Percentiles rank a stretch among this genome's conserved stretches.
phyloP scores from a whole-genome alignment of 306 rosid genomes.

The Hippophae rhamnoides region DNA sequence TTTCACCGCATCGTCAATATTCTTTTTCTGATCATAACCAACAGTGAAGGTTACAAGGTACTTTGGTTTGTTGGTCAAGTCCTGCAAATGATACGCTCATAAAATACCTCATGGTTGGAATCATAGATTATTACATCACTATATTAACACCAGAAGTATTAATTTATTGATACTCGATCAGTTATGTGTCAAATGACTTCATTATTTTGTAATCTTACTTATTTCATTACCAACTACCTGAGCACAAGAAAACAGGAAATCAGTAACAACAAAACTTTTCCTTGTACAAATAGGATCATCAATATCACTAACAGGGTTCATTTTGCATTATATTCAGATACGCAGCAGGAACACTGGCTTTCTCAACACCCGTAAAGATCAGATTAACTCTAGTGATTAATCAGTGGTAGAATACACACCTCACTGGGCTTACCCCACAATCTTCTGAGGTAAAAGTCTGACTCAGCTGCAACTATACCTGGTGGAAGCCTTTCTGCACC shows the following conservation, averaged over 20 bases:
- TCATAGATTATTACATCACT: slow-evolving; percentile 1
- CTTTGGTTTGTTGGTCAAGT: slow-evolving; percentile 62
- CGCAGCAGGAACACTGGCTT: not conserved
- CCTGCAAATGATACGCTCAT: slow-evolving; percentile 54
- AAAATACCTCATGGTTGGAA: slow-evolving; percentile 29
- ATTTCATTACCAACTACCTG: too few species aligned
- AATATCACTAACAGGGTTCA: not conserved
- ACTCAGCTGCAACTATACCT: slow-evolving; percentile 61
- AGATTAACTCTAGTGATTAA: not conserved
- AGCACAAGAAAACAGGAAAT: too few species aligned
- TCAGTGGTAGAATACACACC: slow-evolving; percentile 40
- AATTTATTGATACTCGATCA: too few species aligned
- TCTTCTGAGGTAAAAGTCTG: slow-evolving; percentile 80
- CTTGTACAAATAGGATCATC: too few species aligned
- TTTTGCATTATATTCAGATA: not conserved
- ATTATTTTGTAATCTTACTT: too few species aligned
- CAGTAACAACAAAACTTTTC: too few species aligned
- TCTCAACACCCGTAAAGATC: not conserved
- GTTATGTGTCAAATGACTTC: too few species aligned
- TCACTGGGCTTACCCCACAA: slow-evolving; percentile 92
- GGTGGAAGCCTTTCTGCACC: slow-evolving; percentile 93
- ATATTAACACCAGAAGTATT: not conserved
- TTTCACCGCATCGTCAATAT: slow-evolving; percentile 80
- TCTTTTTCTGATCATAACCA: slow-evolving; percentile 59
- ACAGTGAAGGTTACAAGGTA: slow-evolving; percentile 98